These are phyloP conservation scores for Ascochyta pisi DNA, from an alignment of 2,329 filamentous ascomycete genomes.

Conservation along the genomic window DNA sequence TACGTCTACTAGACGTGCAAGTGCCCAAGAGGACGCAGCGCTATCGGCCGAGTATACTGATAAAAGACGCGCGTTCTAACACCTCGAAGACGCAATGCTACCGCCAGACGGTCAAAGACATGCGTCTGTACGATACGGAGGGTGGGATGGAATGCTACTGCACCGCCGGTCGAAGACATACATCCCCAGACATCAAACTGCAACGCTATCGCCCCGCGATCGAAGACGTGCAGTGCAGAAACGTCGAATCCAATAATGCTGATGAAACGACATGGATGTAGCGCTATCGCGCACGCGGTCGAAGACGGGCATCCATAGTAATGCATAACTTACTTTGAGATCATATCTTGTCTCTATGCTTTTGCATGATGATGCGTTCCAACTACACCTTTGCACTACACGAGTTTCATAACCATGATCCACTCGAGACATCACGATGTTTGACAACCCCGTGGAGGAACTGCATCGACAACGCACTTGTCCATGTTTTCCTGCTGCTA, in stretches of 20 bases:
- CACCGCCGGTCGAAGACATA: constrained; percentile 36
- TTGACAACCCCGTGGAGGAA: too few species aligned
- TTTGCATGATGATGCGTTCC: too few species aligned
- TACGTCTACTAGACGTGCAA: constrained; percentile 71
- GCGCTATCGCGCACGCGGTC: constrained; percentile 23
- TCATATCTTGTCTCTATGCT: too few species aligned
- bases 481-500: too few species aligned
- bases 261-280: constrained; percentile 2
- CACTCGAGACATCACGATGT: too few species aligned
- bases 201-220: constrained; percentile 30
- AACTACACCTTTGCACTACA: too few species aligned
- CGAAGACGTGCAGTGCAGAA: constrained; percentile 24
- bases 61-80: constrained; percentile 36
- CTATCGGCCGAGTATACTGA: constrained; percentile 29
- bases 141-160: constrained; percentile 27
- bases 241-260: too few species aligned
- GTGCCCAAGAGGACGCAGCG: constrained; percentile 23
- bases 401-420: too few species aligned
- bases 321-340: constrained; percentile 6
- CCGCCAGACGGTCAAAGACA: constrained; percentile 30
- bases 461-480: too few species aligned
- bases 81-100: constrained; percentile 32
- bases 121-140: constrained; percentile 12
- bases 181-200: constrained; percentile 14
- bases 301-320: constrained; percentile 24